Evolutionary conservation across 345 rosid species (phyloP).

Genomic region (Lumnitzera littorea): DNA sequence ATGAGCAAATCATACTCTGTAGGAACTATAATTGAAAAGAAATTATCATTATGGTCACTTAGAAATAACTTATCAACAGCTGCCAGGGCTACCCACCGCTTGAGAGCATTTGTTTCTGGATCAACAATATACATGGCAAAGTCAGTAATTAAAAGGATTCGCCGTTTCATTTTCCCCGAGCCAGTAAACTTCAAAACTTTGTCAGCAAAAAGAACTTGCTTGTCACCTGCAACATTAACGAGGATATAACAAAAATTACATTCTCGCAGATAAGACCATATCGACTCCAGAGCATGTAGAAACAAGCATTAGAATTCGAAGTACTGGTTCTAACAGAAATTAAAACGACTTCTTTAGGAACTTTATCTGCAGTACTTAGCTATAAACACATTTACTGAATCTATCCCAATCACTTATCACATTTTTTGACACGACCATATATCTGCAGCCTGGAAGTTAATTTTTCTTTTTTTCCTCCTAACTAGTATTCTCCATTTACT

Average conservation of each 20-base stretch:
- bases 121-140: constrained; percentile 77
- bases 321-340: too few species aligned
- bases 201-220: constrained; percentile 70
- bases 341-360: too few species aligned
- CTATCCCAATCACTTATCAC: too few species aligned
- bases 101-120: constrained; percentile 68
- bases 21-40: constrained; percentile 77
- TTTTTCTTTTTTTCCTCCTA: too few species aligned
- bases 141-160: constrained; percentile 65
- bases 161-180: constrained; percentile 79
- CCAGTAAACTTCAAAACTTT: constrained; percentile 83
- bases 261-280: neutral
- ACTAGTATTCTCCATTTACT: too few species aligned
- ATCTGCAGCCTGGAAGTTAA: too few species aligned
- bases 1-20: constrained; percentile 90
- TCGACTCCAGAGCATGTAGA: neutral
- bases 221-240: constrained; percentile 46
- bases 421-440: too few species aligned
- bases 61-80: constrained; percentile 77
- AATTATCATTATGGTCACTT: constrained; percentile 82
- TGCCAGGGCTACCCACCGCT: constrained; percentile 68
- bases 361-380: too few species aligned
- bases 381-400: too few species aligned
- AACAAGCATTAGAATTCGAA: too few species aligned
- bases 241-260: neutral